Base-by-base conservation (phyloP, 108 stramenopile species). In the Epipyxis sp. region DNA sequence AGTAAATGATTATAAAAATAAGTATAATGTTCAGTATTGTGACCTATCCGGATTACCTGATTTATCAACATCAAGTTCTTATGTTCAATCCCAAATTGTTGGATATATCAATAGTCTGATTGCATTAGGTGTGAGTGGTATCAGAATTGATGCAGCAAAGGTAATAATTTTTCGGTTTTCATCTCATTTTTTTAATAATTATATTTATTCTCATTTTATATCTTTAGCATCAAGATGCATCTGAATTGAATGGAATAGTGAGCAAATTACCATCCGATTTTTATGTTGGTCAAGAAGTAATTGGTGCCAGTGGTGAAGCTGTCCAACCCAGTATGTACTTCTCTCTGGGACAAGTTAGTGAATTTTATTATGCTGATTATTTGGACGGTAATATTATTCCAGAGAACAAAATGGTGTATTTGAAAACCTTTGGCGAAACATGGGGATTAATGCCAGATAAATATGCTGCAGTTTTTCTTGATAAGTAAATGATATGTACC, bases 61-160 rank as follows among this genome's bases (percentile, higher is more conserved):
- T 42, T 39, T 74, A 6, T 37, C 71, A 6, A 74, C 71, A 10
- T 27, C 71, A 30, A 30, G n/a, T 37, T 46, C 44, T 39, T 74
- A 74, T 37, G 71, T 74, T 13, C 71, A 74, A 74, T 57, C 44
- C 10, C 71, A 74, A 25, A 74, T 74, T 74, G 6, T 27, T 54
- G 71, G 13, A 10, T 74, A 74, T 32, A 27, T 74, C 25, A 74
- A 34, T 16, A 65, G 34, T 3, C 61, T 65, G 13, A 32, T 32
- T 37, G 3, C 27, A 10, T 35, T 13, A 6, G 61, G 61, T 37
- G 71, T 74, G 25, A 16, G 44, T 3, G 71, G 13, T 54, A 34
- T 74, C 20, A 37, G 71, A n/a, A 74, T 74, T 57, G 71, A 74
- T 57, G 71, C 71, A 3, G 71, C 71, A 39, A 65, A 65, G n/a